These are phyloP conservation scores for Globisporangium middletonii DNA, from an alignment of 352 stramenopile species.

Conservation along the genomic window DNA sequence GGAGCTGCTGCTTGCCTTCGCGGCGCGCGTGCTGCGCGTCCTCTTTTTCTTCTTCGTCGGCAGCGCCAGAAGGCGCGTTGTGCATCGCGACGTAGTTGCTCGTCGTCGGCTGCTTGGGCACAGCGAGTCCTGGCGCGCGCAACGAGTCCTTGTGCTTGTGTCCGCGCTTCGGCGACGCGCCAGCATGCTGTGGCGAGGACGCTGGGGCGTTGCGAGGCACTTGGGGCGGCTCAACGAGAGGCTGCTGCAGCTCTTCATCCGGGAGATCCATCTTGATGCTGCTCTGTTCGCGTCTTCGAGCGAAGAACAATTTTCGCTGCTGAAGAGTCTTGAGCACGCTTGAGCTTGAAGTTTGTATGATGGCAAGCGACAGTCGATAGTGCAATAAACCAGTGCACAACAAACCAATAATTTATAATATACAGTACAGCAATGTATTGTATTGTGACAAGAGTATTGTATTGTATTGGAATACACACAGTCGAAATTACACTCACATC, in stretches of 20 bases:
- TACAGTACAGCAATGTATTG: too few species aligned
- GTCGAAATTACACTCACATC: too few species aligned
- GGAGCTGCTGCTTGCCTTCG: constrained; percentile 23
- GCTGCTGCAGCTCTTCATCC: constrained; percentile 73
- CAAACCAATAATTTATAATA: too few species aligned
- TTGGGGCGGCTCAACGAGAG: constrained; percentile 36
- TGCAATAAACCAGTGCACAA: too few species aligned
- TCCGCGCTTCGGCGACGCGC: constrained; percentile 16
- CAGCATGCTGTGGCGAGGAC: constrained; percentile 12
- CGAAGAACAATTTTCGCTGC: neutral
- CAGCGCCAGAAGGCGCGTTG: constrained; percentile 1
- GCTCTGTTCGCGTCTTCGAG: neutral
- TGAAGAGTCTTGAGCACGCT: too few species aligned
- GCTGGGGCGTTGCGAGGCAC: constrained; percentile 2
- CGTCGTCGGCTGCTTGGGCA: constrained; percentile 6
- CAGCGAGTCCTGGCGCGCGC: constrained; percentile 1
- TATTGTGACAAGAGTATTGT: too few species aligned
- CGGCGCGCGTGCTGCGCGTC: constrained; percentile 13
- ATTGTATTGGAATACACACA: too few species aligned
- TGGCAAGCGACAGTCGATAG: too few species aligned
- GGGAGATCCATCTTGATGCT: constrained; percentile 47
- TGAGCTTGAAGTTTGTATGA: too few species aligned
- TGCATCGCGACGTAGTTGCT: constrained; percentile 35
- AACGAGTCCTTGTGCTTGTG: constrained; percentile 14
- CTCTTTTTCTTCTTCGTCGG: constrained; percentile 57